phyloP scores from a whole-genome alignment of 108 stramenopile genomes.

The Bacterosira constricta region DNA sequence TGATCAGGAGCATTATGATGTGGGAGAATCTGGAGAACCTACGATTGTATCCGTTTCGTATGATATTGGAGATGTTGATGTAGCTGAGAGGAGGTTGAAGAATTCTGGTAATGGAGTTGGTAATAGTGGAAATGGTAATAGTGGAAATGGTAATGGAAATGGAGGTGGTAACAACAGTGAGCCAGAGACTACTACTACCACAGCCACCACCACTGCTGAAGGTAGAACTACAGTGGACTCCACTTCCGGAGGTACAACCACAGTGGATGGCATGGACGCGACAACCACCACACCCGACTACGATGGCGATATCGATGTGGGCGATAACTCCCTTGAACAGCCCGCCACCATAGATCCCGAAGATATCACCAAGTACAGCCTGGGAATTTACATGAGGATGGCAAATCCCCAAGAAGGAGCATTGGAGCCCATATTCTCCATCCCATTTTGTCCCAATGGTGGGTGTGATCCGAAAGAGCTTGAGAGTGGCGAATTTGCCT shows the following conservation, averaged over 20 bases:
- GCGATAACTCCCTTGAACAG: not conserved
- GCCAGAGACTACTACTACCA: not conserved
- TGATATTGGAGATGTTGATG: not conserved
- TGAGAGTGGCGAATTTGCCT: not conserved
- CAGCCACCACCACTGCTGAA: not conserved
- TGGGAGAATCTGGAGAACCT: no score
- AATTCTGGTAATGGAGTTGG: not conserved
- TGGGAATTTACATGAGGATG: slow-evolving; percentile 11
- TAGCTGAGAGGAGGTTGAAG: not conserved
- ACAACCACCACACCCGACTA: not conserved
- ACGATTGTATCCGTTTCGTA: not conserved
- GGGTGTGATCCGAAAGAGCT: not conserved
- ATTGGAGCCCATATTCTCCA: not conserved
- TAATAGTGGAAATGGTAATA: no score
- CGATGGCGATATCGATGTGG: no score
- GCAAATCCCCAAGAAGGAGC: slow-evolving; percentile 5
- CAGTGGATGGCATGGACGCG: not conserved
- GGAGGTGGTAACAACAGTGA: no score
- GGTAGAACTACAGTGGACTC: not conserved
- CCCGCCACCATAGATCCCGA: not conserved
- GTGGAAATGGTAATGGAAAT: no score
- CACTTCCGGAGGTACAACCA: not conserved
- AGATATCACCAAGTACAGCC: not conserved
- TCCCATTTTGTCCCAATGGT: not conserved
- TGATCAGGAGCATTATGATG: not conserved